Percentiles rank a stretch among this genome's conserved stretches.
Evolutionary conservation across 2,329 filamentous ascomycete genomes (phyloP).

Genomic region (Endoconidiophora polonica): DNA sequence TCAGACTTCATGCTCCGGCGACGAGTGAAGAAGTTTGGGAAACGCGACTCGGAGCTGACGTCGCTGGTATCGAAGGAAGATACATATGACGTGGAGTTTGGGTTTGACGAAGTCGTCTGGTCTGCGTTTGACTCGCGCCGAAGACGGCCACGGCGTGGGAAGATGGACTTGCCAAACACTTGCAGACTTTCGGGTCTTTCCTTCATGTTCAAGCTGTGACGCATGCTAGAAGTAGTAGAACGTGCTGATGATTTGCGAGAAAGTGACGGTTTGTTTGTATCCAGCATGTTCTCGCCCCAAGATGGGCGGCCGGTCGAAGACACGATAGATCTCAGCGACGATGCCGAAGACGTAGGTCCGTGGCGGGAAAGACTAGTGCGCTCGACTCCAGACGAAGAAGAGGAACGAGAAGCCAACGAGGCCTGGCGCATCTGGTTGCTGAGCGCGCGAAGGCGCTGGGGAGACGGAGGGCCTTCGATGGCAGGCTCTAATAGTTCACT

Average conservation of each 20-base stretch:
- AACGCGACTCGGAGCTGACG: slow-evolving; percentile 6
- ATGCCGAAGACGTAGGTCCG: slow-evolving; percentile 36
- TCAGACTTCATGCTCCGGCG: slow-evolving; percentile 18
- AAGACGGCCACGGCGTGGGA: slow-evolving; percentile 33
- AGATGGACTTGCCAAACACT: slow-evolving; percentile 41
- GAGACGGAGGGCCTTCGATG: slow-evolving; percentile 43
- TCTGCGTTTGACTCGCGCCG: slow-evolving; percentile 28
- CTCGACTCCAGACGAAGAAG: slow-evolving; percentile 9
- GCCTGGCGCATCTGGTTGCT: slow-evolving; percentile 41
- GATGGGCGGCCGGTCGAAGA: slow-evolving; percentile 12
- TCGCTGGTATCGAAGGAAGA: neutral
- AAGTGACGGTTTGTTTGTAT: slow-evolving; percentile 31
- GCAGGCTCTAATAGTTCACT: slow-evolving; percentile 38
- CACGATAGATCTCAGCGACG: slow-evolving; percentile 31
- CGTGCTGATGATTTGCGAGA: slow-evolving; percentile 40
- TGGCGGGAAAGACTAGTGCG: slow-evolving; percentile 18
- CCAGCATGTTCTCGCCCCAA: slow-evolving; percentile 20
- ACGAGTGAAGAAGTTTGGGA: slow-evolving; percentile 35
- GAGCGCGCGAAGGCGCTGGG: slow-evolving; percentile 40
- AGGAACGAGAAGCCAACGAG: slow-evolving; percentile 21
- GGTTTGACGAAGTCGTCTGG: slow-evolving; percentile 13
- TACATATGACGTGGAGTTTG: slow-evolving; percentile 14
- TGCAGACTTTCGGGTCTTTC: slow-evolving; percentile 44
- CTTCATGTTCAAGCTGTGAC: slow-evolving; percentile 20
- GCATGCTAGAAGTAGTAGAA: slow-evolving; percentile 36